These are phyloP conservation scores for Yarrowia galli DNA, from an alignment of 1,139 yeast species.

Conservation along the genomic window DNA sequence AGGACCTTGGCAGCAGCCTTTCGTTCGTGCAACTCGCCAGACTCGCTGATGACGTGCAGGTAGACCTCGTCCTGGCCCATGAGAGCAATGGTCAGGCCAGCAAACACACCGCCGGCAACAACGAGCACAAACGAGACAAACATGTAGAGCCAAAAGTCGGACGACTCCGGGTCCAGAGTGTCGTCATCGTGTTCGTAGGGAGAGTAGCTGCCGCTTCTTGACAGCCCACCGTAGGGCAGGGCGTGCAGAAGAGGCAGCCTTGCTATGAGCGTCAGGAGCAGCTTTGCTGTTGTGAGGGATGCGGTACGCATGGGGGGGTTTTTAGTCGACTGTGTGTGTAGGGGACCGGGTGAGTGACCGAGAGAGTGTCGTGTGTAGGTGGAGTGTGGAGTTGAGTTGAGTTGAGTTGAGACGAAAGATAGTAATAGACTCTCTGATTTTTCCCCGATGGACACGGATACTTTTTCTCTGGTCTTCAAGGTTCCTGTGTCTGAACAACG, in stretches of 20 bases:
- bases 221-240: conserved; percentile 29
- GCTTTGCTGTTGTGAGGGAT: conserved; percentile 34
- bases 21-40: conserved; percentile 65
- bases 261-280: conserved; percentile 35
- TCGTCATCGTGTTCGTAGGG: conserved; percentile 13
- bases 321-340: too few species aligned
- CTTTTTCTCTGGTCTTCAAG: conserved; percentile 7
- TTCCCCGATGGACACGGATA: neutral
- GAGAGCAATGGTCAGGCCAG: conserved; percentile 90
- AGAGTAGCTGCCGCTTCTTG: conserved; percentile 30
- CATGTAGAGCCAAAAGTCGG: conserved; percentile 62
- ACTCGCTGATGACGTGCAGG: conserved; percentile 55
- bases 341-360: too few species aligned
- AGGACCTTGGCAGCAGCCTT: conserved; percentile 78
- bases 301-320: conserved; percentile 25
- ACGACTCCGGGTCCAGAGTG: conserved; percentile 31
- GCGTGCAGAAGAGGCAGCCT: conserved; percentile 39
- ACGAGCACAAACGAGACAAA: conserved; percentile 72
- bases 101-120: conserved; percentile 91
- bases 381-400: neutral
- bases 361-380: neutral
- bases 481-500: conserved; percentile 13
- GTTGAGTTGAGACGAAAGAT: neutral
- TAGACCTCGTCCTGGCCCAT: conserved; percentile 99
- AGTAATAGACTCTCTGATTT: neutral